Percentiles rank a stretch among this genome's conserved stretches.
phyloP scores from a whole-genome alignment of 2,329 filamentous ascomycete genomes.

The Ceratocystis papillata region DNA sequence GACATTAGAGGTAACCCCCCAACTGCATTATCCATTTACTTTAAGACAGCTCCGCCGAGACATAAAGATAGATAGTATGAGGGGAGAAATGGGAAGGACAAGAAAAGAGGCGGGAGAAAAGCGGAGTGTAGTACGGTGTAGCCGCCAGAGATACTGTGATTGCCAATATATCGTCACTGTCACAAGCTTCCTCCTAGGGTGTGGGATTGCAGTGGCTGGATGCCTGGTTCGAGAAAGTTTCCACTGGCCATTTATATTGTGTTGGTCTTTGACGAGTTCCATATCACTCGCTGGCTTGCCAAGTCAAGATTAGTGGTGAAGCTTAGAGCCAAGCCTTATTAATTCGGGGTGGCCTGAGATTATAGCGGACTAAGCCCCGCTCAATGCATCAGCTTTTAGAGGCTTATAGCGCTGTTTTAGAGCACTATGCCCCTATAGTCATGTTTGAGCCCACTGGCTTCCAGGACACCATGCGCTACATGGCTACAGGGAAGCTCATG shows the following conservation, averaged over 20 bases:
- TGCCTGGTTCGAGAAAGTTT: not conserved
- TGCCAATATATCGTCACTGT: slow-evolving; percentile 16
- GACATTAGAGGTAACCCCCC: not conserved
- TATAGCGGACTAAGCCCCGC: not conserved
- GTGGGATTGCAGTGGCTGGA: not conserved
- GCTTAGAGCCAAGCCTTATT: not conserved
- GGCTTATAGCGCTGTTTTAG: not conserved
- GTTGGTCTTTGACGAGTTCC: not conserved
- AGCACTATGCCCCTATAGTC: not conserved
- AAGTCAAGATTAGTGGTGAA: not conserved
- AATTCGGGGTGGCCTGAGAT: not conserved
- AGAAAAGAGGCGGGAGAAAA: slow-evolving; percentile 9
- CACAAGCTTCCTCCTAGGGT: not conserved
- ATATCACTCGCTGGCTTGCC: not conserved
- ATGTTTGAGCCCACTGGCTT: not conserved
- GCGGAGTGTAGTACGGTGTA: slow-evolving; percentile 3
- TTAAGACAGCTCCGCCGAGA: slow-evolving; percentile 6
- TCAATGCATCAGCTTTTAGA: not conserved
- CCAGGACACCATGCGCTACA: not conserved
- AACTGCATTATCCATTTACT: slow-evolving; percentile 12
- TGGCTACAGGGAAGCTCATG: not conserved
- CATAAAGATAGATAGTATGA: not conserved
- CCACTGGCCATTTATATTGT: not conserved
- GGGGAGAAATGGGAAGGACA: not conserved
- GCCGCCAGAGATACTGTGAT: slow-evolving; percentile 9